Percentiles rank a stretch among this genome's conserved stretches.
phyloP scores from a whole-genome alignment of 2,329 filamentous ascomycete genomes.

The Colletotrichum orbiculare region DNA sequence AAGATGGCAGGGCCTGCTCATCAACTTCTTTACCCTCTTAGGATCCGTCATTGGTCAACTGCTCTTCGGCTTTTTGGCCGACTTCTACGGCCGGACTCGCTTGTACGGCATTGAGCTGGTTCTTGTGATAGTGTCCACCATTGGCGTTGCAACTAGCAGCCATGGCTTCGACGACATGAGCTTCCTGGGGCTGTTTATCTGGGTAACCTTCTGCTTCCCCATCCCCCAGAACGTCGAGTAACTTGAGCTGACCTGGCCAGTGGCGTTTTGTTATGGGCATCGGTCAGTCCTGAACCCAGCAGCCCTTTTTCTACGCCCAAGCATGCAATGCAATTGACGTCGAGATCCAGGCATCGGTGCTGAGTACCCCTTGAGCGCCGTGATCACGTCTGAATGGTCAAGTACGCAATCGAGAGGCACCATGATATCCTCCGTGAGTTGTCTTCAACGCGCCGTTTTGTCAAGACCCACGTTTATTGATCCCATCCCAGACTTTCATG shows the following conservation, averaged over 20 bases:
- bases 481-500: constrained; percentile 57
- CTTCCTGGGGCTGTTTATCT: constrained; percentile 62
- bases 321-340: background rate
- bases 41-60: constrained; percentile 65
- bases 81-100: constrained; percentile 64
- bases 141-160: constrained; percentile 65
- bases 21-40: constrained; percentile 64
- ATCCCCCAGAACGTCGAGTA: background rate
- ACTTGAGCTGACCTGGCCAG: constrained; percentile 36
- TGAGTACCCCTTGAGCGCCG: constrained; percentile 74
- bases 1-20: constrained; percentile 58
- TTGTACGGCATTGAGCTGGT: constrained; percentile 67
- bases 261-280: constrained; percentile 67
- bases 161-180: constrained; percentile 61
- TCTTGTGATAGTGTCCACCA: constrained; percentile 67
- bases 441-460: background rate
- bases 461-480: background rate
- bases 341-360: constrained; percentile 58
- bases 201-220: constrained; percentile 46
- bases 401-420: constrained; percentile 72
- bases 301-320: background rate
- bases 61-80: constrained; percentile 64
- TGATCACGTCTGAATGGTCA: constrained; percentile 75
- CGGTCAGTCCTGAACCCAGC: constrained; percentile 45
- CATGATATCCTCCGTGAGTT: constrained; percentile 71